phyloP scores from a whole-genome alignment of 768 basidiomycete species.

The Russula ochroleuca region DNA sequence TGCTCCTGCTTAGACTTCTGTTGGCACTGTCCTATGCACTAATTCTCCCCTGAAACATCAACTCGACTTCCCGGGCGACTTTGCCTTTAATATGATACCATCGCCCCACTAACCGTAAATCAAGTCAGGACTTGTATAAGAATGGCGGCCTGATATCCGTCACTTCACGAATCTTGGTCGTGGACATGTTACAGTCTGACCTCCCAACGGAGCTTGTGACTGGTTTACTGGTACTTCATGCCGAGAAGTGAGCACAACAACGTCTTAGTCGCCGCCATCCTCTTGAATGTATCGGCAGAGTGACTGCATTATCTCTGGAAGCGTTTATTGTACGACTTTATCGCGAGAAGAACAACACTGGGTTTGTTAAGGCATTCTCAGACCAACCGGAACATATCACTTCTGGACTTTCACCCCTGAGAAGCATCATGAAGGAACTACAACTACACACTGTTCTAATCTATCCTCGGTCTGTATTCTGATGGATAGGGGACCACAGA shows the following conservation, averaged over 20 bases:
- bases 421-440: slow-evolving; percentile 89
- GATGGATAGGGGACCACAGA: slow-evolving; percentile 3
- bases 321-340: slow-evolving; percentile 92
- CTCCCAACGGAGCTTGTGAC: slow-evolving; percentile 84
- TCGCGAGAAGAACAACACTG: slow-evolving; percentile 81
- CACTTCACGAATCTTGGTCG: slow-evolving; percentile 90
- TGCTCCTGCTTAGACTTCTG: background rate
- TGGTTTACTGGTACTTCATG: slow-evolving; percentile 85
- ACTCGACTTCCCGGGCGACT: background rate
- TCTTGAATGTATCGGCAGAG: slow-evolving; percentile 43
- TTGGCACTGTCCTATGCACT: background rate
- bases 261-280: background rate
- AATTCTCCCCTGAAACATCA: background rate
- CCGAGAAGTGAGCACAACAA: slow-evolving; percentile 62
- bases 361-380: slow-evolving; percentile 95
- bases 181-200: slow-evolving; percentile 86
- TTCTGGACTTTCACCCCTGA: slow-evolving; percentile 85
- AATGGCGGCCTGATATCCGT: slow-evolving; percentile 86
- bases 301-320: slow-evolving; percentile 78
- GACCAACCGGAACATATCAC: slow-evolving; percentile 96
- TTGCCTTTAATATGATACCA: background rate
- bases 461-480: slow-evolving; percentile 68
- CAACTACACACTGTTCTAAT: slow-evolving; percentile 86
- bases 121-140: slow-evolving; percentile 75
- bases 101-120: background rate